Evolutionary conservation across 2,329 filamentous ascomycete genomes (phyloP).

Genomic region (Ophiostoma sp.): DNA sequence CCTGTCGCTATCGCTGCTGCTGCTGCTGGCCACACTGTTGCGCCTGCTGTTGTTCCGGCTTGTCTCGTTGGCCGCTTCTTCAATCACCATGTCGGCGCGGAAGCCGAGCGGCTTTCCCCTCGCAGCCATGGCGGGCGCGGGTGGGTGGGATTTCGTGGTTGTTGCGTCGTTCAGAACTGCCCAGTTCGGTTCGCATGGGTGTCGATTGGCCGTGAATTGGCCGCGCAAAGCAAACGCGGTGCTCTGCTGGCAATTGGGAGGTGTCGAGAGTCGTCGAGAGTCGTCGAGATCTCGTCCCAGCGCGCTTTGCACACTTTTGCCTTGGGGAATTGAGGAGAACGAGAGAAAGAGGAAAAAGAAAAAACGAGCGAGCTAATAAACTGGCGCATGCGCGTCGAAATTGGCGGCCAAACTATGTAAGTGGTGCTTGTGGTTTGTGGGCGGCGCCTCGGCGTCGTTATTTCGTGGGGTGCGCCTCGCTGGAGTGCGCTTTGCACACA

Average conservation of each 20-base stretch:
- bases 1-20: background rate
- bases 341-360: background rate
- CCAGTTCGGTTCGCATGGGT: too few species aligned
- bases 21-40: slow-evolving; percentile 3
- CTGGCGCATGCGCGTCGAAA: background rate
- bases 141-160: background rate
- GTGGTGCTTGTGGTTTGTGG: background rate
- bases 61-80: slow-evolving; percentile 13
- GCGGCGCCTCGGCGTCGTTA: background rate
- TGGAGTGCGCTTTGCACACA: background rate
- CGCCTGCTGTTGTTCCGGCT: slow-evolving; percentile 7
- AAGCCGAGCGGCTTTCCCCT: background rate
- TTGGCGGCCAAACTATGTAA: background rate
- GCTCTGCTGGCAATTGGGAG: background rate
- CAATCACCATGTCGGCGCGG: slow-evolving; percentile 9
- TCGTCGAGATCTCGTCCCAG: background rate
- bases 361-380: background rate
- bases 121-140: slow-evolving; percentile 1
- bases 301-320: background rate
- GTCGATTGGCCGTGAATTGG: background rate
- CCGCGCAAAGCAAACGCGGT: background rate
- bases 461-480: background rate
- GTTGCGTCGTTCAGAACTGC: background rate
- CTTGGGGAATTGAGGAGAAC: background rate
- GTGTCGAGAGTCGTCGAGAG: too few species aligned